Conservation (phyloP, 2,329 filamentous ascomycete species). For the Claviceps maximensis region DNA sequence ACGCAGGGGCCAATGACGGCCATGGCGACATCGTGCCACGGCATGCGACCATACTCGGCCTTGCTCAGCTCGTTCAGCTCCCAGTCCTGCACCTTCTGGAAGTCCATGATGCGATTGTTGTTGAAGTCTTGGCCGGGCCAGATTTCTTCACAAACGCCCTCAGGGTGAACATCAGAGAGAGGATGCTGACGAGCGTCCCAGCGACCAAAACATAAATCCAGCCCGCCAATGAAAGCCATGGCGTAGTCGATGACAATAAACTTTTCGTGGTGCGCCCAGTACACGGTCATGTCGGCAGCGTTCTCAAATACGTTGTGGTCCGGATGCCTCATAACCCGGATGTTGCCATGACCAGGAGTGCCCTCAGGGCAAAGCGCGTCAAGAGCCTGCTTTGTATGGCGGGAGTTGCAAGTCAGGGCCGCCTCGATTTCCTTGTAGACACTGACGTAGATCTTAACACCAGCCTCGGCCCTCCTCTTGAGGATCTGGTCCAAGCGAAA, state of each 20-base stretch:
- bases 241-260: constrained; percentile 90
- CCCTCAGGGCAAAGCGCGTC: constrained; percentile 70
- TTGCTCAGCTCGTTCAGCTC: constrained; percentile 87
- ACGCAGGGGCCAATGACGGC: constrained; percentile 79
- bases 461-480: constrained; percentile 78
- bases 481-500: constrained; percentile 78
- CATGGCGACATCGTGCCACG: constrained; percentile 95
- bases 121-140: constrained; percentile 98
- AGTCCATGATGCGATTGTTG: constrained; percentile 94
- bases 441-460: constrained; percentile 86
- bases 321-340: constrained; percentile 77
- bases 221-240: constrained; percentile 81
- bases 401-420: constrained; percentile 80
- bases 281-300: constrained; percentile 89
- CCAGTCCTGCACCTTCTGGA: constrained; percentile 83
- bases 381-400: constrained; percentile 81
- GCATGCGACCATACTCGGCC: constrained; percentile 86
- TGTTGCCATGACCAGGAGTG: constrained; percentile 73
- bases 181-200: constrained; percentile 85
- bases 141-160: constrained; percentile 66
- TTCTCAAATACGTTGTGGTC: constrained; percentile 95
- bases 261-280: constrained; percentile 97
- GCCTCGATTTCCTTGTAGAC: constrained; percentile 83
- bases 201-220: constrained; percentile 90
- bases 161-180: constrained; percentile 76